A percentile compares a stretch with the other conserved stretches of the same genome.
These are phyloP conservation scores for Lagenidium sp. DNA, from an alignment of 352 stramenopile species.

Conservation along the genomic window DNA sequence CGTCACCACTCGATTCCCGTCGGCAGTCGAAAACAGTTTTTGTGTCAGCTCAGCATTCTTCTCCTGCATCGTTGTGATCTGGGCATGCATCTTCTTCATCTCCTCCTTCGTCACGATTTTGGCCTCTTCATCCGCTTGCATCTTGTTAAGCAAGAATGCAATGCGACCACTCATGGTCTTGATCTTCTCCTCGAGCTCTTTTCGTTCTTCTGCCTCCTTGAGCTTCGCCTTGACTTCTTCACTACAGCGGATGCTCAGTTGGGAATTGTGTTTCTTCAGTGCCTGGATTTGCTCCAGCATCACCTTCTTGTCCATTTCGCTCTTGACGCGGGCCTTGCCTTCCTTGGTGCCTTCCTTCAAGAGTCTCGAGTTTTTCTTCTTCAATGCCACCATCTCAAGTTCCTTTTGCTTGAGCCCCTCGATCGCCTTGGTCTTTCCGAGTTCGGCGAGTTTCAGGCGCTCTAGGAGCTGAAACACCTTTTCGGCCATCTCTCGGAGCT, in stretches of 20 bases:
- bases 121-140: constrained; percentile 94
- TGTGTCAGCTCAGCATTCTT: constrained; percentile 83
- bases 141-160: constrained; percentile 94
- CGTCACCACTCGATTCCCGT: constrained; percentile 90
- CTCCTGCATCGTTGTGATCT: constrained; percentile 85
- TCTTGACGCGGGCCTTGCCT: constrained; percentile 89
- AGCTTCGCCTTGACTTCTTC: constrained; percentile 93
- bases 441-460: constrained; percentile 91
- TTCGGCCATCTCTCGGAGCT: constrained; percentile 95
- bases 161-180: constrained; percentile 89
- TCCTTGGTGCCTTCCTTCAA: constrained; percentile 93
- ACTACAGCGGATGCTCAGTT: constrained; percentile 87
- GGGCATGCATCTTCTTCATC: constrained; percentile 90
- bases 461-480: constrained; percentile 96
- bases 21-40: constrained; percentile 86
- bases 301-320: constrained; percentile 91
- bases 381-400: constrained; percentile 89
- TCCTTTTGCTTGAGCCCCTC: constrained; percentile 93
- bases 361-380: constrained; percentile 93
- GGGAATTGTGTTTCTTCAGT: constrained; percentile 94
- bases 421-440: constrained; percentile 94
- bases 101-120: constrained; percentile 91
- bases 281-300: constrained; percentile 91
- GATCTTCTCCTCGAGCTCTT: constrained; percentile 92
- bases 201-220: constrained; percentile 86